Percentiles rank a stretch among this genome's conserved stretches.
Evolutionary conservation across 2,329 filamentous ascomycete genomes (phyloP).

Genomic region (Fusarium staphyleae): DNA sequence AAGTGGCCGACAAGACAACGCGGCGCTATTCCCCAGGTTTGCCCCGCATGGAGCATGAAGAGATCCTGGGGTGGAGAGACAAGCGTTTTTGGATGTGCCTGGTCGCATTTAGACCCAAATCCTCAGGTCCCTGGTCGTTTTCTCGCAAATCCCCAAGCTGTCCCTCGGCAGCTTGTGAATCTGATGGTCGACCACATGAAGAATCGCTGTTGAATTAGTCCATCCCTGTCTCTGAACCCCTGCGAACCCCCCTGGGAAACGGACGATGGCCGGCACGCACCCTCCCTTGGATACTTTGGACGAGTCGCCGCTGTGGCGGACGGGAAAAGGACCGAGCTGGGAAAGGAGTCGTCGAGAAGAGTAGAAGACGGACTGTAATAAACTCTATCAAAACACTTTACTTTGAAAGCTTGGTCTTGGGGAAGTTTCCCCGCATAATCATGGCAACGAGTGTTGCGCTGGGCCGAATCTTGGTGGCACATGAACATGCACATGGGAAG

Average conservation of each 20-base stretch:
- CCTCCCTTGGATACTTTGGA: background rate
- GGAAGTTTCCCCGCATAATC: conserved; percentile 3
- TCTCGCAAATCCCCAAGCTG: conserved; percentile 13
- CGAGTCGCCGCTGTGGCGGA: conserved; percentile 5
- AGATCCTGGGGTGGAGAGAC: conserved; percentile 11
- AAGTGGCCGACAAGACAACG: conserved; percentile 34
- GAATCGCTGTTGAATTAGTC: background rate
- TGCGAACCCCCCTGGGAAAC: background rate
- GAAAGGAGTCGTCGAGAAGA: conserved; percentile 9
- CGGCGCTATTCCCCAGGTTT: conserved; percentile 42
- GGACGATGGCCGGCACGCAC: conserved; percentile 32
- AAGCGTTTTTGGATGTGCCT: conserved; percentile 10
- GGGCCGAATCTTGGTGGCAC: conserved; percentile 19
- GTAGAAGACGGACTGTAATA: too few species aligned
- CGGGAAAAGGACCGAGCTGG: conserved; percentile 25
- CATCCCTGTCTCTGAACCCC: conserved; percentile 17
- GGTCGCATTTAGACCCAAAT: conserved; percentile 4
- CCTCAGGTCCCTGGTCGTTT: conserved; percentile 16
- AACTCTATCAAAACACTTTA: conserved; percentile 8
- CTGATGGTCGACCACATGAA: conserved; percentile 24
- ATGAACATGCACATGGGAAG: conserved; percentile 13
- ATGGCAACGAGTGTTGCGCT: conserved; percentile 4
- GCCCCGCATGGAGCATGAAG: conserved; percentile 34
- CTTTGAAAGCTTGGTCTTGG: conserved; percentile 23
- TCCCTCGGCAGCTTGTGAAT: conserved; percentile 43